These are phyloP conservation scores for Arachis monticola DNA, from an alignment of 331 rosid species.

Conservation along the genomic window DNA sequence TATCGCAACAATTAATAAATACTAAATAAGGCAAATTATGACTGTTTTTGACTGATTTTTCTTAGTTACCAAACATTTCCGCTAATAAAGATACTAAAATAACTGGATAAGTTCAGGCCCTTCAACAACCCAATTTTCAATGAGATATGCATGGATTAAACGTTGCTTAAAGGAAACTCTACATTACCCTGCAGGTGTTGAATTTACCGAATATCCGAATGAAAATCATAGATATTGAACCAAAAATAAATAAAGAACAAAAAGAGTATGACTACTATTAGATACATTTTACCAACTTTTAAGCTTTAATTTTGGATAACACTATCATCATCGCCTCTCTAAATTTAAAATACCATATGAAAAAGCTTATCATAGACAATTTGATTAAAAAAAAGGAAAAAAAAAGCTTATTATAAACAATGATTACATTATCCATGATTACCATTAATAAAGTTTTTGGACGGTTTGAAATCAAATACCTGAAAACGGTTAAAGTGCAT, in stretches of 20 bases:
- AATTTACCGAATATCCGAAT: neutral
- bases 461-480: conserved; percentile 32
- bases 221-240: neutral
- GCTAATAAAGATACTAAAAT: too few species aligned
- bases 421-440: neutral
- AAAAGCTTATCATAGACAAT: too few species aligned
- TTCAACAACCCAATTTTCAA: neutral
- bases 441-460: conserved; percentile 6
- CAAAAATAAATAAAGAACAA: neutral
- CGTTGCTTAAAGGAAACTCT: neutral
- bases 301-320: neutral
- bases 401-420: conserved; percentile 10
- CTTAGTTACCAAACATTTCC: too few species aligned
- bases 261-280: neutral
- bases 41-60: too few species aligned
- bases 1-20: too few species aligned
- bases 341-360: neutral
- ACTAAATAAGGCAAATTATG: too few species aligned
- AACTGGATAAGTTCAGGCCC: neutral
- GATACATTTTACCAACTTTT: neutral
- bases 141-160: neutral
- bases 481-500: conserved; percentile 42
- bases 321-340: neutral
- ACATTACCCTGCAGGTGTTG: neutral
- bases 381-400: too few species aligned